Evolutionary conservation across 1,139 yeast genomes (phyloP), one percentile per base, ranked within the genome.

Genomic region (Schizosaccharomyces versatilis): DNA sequence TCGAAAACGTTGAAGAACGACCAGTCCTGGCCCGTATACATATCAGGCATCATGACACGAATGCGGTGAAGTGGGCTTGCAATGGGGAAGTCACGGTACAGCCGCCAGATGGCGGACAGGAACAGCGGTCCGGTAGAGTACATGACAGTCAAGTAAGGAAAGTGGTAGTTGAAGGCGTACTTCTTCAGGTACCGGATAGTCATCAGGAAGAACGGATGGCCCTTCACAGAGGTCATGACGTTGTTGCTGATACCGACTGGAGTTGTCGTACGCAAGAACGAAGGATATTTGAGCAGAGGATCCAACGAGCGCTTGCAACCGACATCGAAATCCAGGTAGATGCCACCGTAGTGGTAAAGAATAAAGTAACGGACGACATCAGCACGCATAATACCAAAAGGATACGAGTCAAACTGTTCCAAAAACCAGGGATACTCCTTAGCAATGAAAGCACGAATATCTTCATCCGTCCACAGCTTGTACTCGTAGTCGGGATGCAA

Each of bases 181-280:
- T 68, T 72, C 60, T 78, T 68, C 59, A 86, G 72, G 55, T 75
- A 76, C 59, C 80, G 80, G 60, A 85, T 74, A 15, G 75, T 83
- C 65, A 81, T 81, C 54, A 73, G 66, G 70, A 84, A 85, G 69
- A 85, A 84, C 1, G 95, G 94, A 68, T 86, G 97, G 55, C 74
- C 71, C 39, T 94, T 95, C 12, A 82, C 79, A 2, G 93, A 71
- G 10, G 95, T 95, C 94, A 86, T 83, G 24, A 86, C 86, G 66
- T 86, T 95, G 67, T 86, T 86, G 14, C 95, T 84, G 54, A 86
- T 79, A 55, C 96, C 97, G 0, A 94, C 81, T 39, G 97, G 97
- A 7, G 77, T 70, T 0, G 97, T 86, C 65, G 84, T 84, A 59
- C 96, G 74, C 36, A 83, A 84, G 71, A 84, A 84, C 1, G 94